Conservation (phyloP, 371 early-diverging fungal species). For the Modicella reniformis region DNA sequence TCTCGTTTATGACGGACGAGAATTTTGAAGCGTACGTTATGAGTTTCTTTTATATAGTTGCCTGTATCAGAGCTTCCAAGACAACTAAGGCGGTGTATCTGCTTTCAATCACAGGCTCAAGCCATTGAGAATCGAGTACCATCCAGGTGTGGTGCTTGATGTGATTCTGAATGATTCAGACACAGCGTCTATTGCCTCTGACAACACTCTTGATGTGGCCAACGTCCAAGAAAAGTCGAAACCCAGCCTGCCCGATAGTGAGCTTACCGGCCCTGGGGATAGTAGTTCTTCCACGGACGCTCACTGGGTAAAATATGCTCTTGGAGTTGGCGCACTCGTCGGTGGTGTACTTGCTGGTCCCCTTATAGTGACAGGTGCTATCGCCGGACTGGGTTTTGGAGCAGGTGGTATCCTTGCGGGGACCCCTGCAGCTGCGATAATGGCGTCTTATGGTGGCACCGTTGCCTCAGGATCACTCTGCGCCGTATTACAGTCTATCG, state of each 20-base stretch:
- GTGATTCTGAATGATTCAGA: not conserved
- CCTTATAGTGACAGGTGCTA: not conserved
- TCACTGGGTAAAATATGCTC: not conserved
- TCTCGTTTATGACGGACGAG: not conserved
- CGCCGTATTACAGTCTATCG: slow-evolving; percentile 27
- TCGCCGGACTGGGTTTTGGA: not conserved
- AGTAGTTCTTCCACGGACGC: not conserved
- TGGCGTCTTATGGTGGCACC: slow-evolving; percentile 22
- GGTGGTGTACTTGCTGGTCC: not conserved
- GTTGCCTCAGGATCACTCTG: slow-evolving; percentile 20
- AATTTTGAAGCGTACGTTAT: not conserved
- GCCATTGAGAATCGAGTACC: not conserved
- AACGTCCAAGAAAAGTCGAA: too few relatives aligned
- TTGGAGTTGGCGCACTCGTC: not conserved
- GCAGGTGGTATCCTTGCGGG: slow-evolving; percentile 11
- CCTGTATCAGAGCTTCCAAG: too few relatives aligned
- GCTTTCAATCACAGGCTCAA: not conserved
- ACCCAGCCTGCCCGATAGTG: not conserved
- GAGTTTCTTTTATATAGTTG: too few relatives aligned
- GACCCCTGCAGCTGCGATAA: slow-evolving; percentile 15
- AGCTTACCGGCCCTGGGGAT: not conserved
- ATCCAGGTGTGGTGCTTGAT: not conserved
- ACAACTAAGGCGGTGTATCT: not conserved
- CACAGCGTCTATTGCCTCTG: not conserved
- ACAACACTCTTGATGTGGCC: not conserved